A percentile compares a stretch with the other conserved stretches of the same genome.
Conservation (phyloP, 306 rosid genomes). For the Abrus pulchellus region DNA sequence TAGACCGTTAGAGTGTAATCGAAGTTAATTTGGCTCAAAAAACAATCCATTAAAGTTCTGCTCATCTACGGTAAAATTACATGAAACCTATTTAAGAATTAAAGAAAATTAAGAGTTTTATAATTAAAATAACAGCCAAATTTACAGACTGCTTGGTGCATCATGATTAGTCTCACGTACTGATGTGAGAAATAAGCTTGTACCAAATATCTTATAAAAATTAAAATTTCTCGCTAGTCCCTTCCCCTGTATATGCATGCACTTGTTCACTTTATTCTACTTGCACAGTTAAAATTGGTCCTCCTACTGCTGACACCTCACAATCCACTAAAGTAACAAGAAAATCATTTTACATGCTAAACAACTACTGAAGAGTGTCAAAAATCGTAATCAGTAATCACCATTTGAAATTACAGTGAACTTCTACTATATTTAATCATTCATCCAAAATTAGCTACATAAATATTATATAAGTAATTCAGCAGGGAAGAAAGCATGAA, state of each 20-base stretch:
- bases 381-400: slow-evolving; percentile 12
- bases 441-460: slow-evolving; percentile 15
- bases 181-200: not conserved
- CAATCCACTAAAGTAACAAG: not conserved
- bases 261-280: slow-evolving; percentile 4
- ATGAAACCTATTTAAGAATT: slow-evolving; percentile 29
- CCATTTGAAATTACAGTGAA: slow-evolving; percentile 32
- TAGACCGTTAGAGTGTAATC: slow-evolving; percentile 3
- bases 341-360: slow-evolving; percentile 19
- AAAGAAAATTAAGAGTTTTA: slow-evolving; percentile 11
- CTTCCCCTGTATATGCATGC: not conserved
- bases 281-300: slow-evolving; percentile 26
- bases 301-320: not conserved
- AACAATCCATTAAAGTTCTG: slow-evolving; percentile 15
- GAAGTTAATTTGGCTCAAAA: slow-evolving; percentile 34
- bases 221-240: slow-evolving; percentile 3
- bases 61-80: slow-evolving; percentile 19
- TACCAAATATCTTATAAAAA: not conserved
- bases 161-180: not conserved
- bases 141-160: slow-evolving; percentile 19
- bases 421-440: slow-evolving; percentile 35
- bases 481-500: slow-evolving; percentile 3
- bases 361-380: slow-evolving; percentile 22
- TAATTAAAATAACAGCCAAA: slow-evolving; percentile 27
- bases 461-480: slow-evolving; percentile 13